Evolutionary conservation across 495 filamentous ascomycete genomes (phyloP).

Genomic region (Penicillium egyptiacum): DNA sequence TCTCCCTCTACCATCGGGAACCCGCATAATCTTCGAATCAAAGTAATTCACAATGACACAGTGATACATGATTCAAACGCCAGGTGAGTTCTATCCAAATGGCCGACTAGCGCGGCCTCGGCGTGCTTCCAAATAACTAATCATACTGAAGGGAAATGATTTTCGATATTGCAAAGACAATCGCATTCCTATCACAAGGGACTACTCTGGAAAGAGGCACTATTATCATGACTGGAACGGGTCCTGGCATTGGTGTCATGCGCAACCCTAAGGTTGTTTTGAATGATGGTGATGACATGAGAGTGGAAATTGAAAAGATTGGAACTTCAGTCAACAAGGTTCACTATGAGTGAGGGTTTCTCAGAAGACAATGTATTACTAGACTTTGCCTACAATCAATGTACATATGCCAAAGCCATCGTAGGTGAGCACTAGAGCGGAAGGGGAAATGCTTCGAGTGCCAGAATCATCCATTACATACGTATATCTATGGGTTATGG

Average conservation of each 20-base stretch:
- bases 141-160: slow-evolving; percentile 48
- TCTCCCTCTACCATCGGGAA: slow-evolving; percentile 7
- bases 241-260: slow-evolving; percentile 32
- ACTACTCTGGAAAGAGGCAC: slow-evolving; percentile 69
- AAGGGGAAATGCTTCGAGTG: too few relatives aligned
- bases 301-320: slow-evolving; percentile 43
- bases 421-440: too few relatives aligned
- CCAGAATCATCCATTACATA: neutral
- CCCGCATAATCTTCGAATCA: slow-evolving; percentile 46
- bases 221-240: slow-evolving; percentile 70
- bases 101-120: too few relatives aligned
- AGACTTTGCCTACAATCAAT: too few relatives aligned
- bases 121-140: too few relatives aligned
- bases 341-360: slow-evolving; percentile 15
- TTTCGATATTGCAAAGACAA: slow-evolving; percentile 61
- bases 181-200: slow-evolving; percentile 64
- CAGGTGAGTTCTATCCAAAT: neutral
- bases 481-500: neutral
- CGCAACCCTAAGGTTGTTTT: slow-evolving; percentile 45
- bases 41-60: slow-evolving; percentile 60
- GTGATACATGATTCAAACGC: slow-evolving; percentile 45
- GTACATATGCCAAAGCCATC: too few relatives aligned
- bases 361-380: too few relatives aligned
- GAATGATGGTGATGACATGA: slow-evolving; percentile 51
- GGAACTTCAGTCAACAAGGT: slow-evolving; percentile 23